Conservation (phyloP, 192 early-diverging fungal genomes). For the Coemansia asiatica region DNA sequence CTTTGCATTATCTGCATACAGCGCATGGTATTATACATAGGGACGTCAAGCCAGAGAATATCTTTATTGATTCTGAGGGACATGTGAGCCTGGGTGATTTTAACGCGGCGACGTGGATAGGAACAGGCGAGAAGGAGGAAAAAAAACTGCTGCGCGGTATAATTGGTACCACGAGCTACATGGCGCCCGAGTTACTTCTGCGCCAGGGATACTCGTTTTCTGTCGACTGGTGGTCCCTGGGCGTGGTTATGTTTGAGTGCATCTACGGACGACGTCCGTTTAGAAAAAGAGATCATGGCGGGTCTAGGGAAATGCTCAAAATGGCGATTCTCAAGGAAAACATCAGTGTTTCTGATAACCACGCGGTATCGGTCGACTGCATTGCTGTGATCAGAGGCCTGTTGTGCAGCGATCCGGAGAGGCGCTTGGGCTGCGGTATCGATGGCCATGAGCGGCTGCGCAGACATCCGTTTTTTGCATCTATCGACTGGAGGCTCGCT, state of each 20-base stretch:
- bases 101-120: conserved; percentile 85
- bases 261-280: conserved; percentile 76
- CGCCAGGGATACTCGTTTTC: conserved; percentile 71
- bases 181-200: conserved; percentile 78
- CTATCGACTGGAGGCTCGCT: conserved; percentile 74
- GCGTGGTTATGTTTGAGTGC: conserved; percentile 87
- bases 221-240: conserved; percentile 96
- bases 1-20: conserved; percentile 78
- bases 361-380: conserved; percentile 60
- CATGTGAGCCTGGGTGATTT: conserved; percentile 93
- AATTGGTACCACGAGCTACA: conserved; percentile 89
- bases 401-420: conserved; percentile 67
- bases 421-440: conserved; percentile 76
- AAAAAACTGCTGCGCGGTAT: conserved; percentile 64
- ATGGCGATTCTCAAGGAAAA: conserved; percentile 64
- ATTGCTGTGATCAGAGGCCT: conserved; percentile 71
- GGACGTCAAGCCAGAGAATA: conserved; percentile 95
- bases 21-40: conserved; percentile 80
- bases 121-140: conserved; percentile 36
- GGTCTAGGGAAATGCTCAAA: conserved; percentile 58
- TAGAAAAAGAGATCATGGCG: conserved; percentile 50
- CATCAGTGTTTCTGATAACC: conserved; percentile 59
- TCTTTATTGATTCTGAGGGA: conserved; percentile 71
- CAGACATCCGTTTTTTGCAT: conserved; percentile 76
- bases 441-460: conserved; percentile 70